Base-by-base conservation (phyloP, 345 rosid genomes). In the Nasturtium officinale region DNA sequence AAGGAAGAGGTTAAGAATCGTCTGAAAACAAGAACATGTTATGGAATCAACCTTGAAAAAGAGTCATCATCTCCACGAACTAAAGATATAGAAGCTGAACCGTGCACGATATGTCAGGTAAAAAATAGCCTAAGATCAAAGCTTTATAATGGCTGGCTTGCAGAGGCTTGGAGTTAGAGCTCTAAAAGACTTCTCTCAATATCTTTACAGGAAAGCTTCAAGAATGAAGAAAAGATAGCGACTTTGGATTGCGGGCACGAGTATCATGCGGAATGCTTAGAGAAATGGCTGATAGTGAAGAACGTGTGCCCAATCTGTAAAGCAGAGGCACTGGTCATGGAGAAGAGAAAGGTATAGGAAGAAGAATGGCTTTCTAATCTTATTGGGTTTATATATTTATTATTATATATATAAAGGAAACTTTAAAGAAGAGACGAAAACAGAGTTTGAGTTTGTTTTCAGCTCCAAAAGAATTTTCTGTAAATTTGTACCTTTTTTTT, bases 91-190 rank as follows among this genome's bases (percentile, higher is more conserved):
- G 94, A 90, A 82, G 28, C 85, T 56, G 90, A 86, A 55, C 86
- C 89, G 50, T 93, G 98, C 85, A 90, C 89, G 6, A 90, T 93
- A 81, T 93, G 98, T 78, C 98, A 89, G 96, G 98, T 93, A 82
- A 66, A 61, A 12, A 46, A 53, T 2, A 43, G 58, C 37, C 35
- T 20, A 56, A 57, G 20, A 47, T 18, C 50, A 69, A 18, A 46
- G 8, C 71, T 55, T 62, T 12, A n/a, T 4, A 53, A 6, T n/a
- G 57, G 18, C 69, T n/a, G 57, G 18, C 69, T 16, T 30, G 37
- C 48, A 75, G 12, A 43, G 2, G 35, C 53, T 66, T 67, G 23
- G 18, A 35, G 9, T 32, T 9, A 23, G 53, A 60, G 45, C 13
- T 61, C 62, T 60, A 40, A 67, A 8, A 76, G 43, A 40, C 2